Base-by-base conservation (phyloP, 768 basidiomycete species). In the Fistulinella prunicolor region DNA sequence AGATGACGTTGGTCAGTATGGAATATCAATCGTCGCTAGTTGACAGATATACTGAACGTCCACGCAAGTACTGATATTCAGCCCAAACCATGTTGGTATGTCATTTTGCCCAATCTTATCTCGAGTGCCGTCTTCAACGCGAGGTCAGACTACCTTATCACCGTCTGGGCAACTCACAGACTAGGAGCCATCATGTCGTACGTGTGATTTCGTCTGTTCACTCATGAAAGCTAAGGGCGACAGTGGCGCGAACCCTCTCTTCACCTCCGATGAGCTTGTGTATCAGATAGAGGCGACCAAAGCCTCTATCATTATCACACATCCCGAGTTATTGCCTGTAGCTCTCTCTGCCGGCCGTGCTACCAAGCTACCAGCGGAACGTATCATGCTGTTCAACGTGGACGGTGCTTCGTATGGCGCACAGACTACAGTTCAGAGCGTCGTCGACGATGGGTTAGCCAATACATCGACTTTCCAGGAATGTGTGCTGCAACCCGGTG, bases 11-110 rank as follows among this genome's bases (percentile, higher is more conserved):
- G 69, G 72, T 74, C 45, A 47, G 71, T 56, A 24, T 32, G n/a
- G 3, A 30, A 9, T 5, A 8, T 16, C 16, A 28, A 20, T 14
- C 9, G 13, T 23, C 22, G 4, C 23, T 10, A 7, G 22, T 39
- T 4, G 22, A 50, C 14, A 9, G 17, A 23, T 23, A 26, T 9
- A 8, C 38, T 66, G 20, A 57, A 35, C 29, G n/a, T 49, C 22
- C 22, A 26, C 8, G 4, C 42, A 54, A 86, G 85, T 83, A 8
- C 69, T 84, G 47, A 59, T 85, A 35, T 85, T 80, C 62, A 82
- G 83, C 50, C 75, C 81, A 23, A 88, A 88, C 59, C 81, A 85
- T 55, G 60, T 85, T 35, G 84, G 83, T 81, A 52, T 35, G 73
- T 58, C 24, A 12, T 44, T 34, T 16, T 23, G 16, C 16, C 9